Conservation (phyloP, 2,329 filamentous ascomycete genomes). For the Cladosporium colombiae region DNA sequence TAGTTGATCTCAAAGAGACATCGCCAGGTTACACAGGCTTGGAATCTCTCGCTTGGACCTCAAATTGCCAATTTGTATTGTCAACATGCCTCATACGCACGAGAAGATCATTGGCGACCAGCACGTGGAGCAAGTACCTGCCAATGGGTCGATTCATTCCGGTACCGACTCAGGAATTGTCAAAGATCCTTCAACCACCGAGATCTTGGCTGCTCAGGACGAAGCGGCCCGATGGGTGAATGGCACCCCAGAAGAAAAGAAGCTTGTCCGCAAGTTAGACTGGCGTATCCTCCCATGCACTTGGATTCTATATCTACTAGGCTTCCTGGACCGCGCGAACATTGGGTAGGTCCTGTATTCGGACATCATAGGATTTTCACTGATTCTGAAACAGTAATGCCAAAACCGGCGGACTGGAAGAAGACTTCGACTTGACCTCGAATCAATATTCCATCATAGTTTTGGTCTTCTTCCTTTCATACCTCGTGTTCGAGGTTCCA, state of each 20-base stretch:
- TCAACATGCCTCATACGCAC: not conserved
- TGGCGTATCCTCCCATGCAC: conserved; percentile 65
- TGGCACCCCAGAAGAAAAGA: conserved; percentile 46
- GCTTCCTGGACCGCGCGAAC: conserved; percentile 23
- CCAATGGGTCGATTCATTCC: not conserved
- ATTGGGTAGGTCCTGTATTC: conserved; percentile 21
- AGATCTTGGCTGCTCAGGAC: not conserved
- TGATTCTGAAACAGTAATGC: conserved; percentile 2
- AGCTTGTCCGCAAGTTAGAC: conserved; percentile 69
- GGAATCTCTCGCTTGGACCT: not conserved
- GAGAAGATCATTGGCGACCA: not conserved
- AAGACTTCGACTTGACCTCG: conserved; percentile 33
- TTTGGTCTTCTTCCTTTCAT: conserved; percentile 73
- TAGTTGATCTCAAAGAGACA: not conserved
- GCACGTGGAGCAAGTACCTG: not conserved
- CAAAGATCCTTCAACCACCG: not conserved
- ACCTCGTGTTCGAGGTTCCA: conserved; percentile 70
- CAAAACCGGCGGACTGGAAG: conserved; percentile 45
- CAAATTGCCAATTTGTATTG: not conserved
- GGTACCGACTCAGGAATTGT: not conserved
- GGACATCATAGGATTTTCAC: conserved; percentile 2
- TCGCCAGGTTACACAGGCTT: not conserved
- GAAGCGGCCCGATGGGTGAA: not conserved
- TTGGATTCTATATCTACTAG: conserved; percentile 48
- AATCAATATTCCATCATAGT: conserved; percentile 49